A percentile compares a stretch with the other conserved stretches of the same genome.
Conservation (phyloP, 2,329 filamentous ascomycete genomes). For the Sclerotiophoma versabilis region DNA sequence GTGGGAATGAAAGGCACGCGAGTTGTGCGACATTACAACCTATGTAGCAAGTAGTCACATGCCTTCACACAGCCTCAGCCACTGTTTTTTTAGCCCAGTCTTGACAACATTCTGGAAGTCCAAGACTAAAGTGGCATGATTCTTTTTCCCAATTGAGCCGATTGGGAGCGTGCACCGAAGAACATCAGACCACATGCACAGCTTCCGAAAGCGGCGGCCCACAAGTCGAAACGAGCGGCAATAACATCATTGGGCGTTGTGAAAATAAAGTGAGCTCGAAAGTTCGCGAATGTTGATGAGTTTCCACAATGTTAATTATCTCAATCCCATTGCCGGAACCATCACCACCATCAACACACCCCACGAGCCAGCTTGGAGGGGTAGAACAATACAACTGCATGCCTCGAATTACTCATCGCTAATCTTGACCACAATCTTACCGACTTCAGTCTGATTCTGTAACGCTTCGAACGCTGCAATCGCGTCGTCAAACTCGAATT, state of each 20-base stretch:
- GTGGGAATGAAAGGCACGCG: not conserved
- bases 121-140: slow-evolving; percentile 33
- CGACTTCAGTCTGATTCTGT: slow-evolving; percentile 26
- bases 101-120: not conserved
- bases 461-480: slow-evolving; percentile 28
- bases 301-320: not conserved
- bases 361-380: no score
- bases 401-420: not conserved
- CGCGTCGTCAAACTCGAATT: slow-evolving; percentile 25
- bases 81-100: not conserved
- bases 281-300: not conserved
- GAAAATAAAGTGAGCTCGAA: not conserved
- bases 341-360: no score
- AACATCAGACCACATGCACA: slow-evolving; percentile 26
- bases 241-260: not conserved
- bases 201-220: not conserved
- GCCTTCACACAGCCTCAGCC: not conserved
- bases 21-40: not conserved
- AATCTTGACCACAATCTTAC: slow-evolving; percentile 27
- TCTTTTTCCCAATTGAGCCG: slow-evolving; percentile 22
- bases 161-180: slow-evolving; percentile 23
- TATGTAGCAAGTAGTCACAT: slow-evolving; percentile 13
- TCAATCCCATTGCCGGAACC: not conserved
- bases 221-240: slow-evolving; percentile 29
- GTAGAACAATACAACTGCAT: no score